Conservation (phyloP, 2,329 filamentous ascomycete genomes). For the Penicillium sp. region DNA sequence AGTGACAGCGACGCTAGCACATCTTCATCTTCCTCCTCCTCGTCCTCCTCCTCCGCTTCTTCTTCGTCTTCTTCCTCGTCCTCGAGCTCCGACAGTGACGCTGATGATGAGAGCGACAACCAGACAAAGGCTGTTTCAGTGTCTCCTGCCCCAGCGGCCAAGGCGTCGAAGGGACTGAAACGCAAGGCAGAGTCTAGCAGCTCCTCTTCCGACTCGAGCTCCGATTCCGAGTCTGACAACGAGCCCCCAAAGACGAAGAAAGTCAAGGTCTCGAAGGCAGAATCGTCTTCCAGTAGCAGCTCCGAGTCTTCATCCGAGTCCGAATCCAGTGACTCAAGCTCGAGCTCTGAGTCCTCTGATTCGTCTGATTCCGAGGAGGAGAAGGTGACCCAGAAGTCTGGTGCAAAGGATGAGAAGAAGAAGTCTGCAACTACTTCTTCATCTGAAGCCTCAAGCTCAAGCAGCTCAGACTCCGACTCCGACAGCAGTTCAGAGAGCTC, state of each 20-base stretch:
- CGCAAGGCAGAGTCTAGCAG: conserved; percentile 51
- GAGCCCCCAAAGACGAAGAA: conserved; percentile 51
- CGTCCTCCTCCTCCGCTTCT: conserved; percentile 12
- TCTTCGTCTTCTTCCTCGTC: conserved; percentile 34
- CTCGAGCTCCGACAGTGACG: conserved; percentile 45
- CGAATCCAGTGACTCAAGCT: conserved; percentile 15
- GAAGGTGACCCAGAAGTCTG: conserved; percentile 19
- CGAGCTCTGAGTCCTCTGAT: conserved; percentile 13
- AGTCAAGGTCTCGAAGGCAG: conserved; percentile 36
- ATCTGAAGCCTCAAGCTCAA: conserved; percentile 32
- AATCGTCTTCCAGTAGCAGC: conserved; percentile 27
- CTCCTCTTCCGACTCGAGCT: conserved; percentile 38
- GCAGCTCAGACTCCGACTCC: conserved; percentile 16
- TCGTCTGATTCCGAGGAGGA: conserved; percentile 25
- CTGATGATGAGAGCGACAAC: conserved; percentile 49
- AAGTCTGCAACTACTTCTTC: conserved; percentile 32
- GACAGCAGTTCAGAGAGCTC: conserved; percentile 15
- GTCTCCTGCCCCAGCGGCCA: conserved; percentile 26
- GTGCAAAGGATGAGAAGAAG: conserved; percentile 31
- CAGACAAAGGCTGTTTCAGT: conserved; percentile 46
- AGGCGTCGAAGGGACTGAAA: conserved; percentile 46
- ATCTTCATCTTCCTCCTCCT: conserved; percentile 29
- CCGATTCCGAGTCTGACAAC: conserved; percentile 44
- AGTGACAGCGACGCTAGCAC: conserved; percentile 39
- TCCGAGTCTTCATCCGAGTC: conserved; percentile 22